Evolutionary conservation across 768 basidiomycete genomes (phyloP).

Genomic region (Boletus eberwhitei): DNA sequence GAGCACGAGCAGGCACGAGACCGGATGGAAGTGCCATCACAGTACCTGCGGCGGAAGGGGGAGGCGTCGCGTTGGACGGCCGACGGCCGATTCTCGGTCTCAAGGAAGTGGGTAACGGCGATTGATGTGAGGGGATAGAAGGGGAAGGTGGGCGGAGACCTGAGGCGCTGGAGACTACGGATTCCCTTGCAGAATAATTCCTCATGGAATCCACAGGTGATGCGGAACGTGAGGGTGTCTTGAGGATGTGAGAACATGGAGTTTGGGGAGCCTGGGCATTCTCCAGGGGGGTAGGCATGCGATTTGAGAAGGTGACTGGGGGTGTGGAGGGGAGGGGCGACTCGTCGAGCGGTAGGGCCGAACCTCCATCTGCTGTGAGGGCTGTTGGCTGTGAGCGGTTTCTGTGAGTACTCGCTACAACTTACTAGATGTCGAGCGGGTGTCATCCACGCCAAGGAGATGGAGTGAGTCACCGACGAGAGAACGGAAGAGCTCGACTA

Average conservation of each 20-base stretch:
- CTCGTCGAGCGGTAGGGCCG: neutral
- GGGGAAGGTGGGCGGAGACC: constrained; percentile 26
- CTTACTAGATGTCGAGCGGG: constrained; percentile 29
- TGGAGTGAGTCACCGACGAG: constrained; percentile 49
- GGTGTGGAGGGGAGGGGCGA: neutral
- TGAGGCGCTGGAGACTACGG: constrained; percentile 10
- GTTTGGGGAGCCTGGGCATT: constrained; percentile 24
- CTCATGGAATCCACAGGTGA: constrained; percentile 36
- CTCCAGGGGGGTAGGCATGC: constrained; percentile 9
- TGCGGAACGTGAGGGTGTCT: constrained; percentile 36
- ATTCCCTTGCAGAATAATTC: constrained; percentile 25
- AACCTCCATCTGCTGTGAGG: constrained; percentile 16
- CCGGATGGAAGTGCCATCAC: constrained; percentile 22
- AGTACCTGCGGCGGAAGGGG: constrained; percentile 27
- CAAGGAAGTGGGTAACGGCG: constrained; percentile 26
- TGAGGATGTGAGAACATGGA: constrained; percentile 25
- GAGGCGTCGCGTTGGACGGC: constrained; percentile 43
- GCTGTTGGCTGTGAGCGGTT: constrained; percentile 6
- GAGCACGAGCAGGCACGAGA: constrained; percentile 24
- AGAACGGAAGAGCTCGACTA: constrained; percentile 59
- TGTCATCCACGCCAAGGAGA: constrained; percentile 54
- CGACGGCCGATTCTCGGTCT: constrained; percentile 38
- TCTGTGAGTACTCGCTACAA: neutral
- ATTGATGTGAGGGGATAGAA: constrained; percentile 17
- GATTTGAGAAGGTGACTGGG: constrained; percentile 3